Conservation (phyloP, 1,284 basidiomycete species). For the Tremellales sp. region DNA sequence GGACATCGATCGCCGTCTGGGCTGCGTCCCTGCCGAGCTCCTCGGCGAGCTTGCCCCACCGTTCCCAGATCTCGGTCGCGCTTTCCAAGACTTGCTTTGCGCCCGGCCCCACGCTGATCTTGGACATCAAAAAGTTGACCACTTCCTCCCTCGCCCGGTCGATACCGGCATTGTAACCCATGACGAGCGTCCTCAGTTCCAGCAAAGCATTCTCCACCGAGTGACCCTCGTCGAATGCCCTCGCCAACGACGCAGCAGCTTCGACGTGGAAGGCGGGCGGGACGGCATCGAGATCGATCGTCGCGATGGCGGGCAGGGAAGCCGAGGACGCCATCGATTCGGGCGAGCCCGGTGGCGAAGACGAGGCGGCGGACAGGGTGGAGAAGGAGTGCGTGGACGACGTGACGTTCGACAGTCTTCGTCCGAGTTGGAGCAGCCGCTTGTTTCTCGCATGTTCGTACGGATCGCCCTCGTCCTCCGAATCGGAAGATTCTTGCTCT, state of each 20-base stretch:
- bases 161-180: constrained; percentile 47
- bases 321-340: constrained; percentile 19
- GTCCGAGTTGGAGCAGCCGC: constrained; percentile 43
- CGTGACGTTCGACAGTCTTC: constrained; percentile 37
- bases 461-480: constrained; percentile 44
- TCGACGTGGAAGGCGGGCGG: constrained; percentile 39
- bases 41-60: constrained; percentile 40
- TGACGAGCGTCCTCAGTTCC: constrained; percentile 46
- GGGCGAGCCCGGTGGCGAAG: constrained; percentile 24
- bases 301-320: constrained; percentile 26
- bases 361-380: constrained; percentile 45
- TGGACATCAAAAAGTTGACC: constrained; percentile 41
- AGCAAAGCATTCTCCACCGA: constrained; percentile 42
- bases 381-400: constrained; percentile 36
- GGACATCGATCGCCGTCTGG: constrained; percentile 36
- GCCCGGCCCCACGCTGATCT: constrained; percentile 24
- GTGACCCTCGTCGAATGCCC: constrained; percentile 47
- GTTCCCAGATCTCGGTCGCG: constrained; percentile 30
- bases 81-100: constrained; percentile 26
- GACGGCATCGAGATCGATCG: constrained; percentile 24
- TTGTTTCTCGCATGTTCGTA: constrained; percentile 49
- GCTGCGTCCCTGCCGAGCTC: constrained; percentile 31
- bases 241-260: constrained; percentile 38
- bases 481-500: constrained; percentile 37
- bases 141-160: constrained; percentile 45